These are phyloP conservation scores for Stramenopiles sp. DNA, from an alignment of 352 stramenopile genomes.

Conservation along the genomic window DNA sequence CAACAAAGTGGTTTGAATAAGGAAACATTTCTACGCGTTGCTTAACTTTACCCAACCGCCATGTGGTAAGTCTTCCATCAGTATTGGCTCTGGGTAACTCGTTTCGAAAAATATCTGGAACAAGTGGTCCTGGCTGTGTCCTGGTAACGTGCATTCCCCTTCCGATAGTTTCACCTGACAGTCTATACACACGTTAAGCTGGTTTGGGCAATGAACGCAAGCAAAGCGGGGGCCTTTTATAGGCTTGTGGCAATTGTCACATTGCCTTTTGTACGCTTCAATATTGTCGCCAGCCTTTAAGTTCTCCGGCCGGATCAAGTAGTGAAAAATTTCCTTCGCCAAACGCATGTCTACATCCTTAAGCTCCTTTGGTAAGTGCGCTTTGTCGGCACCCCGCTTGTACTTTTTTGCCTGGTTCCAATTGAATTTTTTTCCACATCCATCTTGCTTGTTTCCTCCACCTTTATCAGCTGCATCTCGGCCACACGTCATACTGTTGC, in stretches of 20 bases:
- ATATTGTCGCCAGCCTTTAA: neutral
- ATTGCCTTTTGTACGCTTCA: neutral
- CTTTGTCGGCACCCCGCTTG: neutral
- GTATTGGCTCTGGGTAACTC: neutral
- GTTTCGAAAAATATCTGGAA: neutral
- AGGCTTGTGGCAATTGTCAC: neutral
- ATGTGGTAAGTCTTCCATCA: neutral
- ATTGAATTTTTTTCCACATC: neutral
- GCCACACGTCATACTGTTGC: neutral
- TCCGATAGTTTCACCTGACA: neutral
- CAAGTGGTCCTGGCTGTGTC: neutral
- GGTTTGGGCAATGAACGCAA: neutral
- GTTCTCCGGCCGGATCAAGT: neutral
- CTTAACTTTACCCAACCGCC: neutral
- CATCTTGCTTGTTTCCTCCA: neutral
- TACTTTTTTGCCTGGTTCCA: neutral
- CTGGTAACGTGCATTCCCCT: neutral
- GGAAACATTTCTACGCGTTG: too few species aligned
- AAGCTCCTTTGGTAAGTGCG: neutral
- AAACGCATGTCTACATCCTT: neutral
- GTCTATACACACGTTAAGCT: neutral
- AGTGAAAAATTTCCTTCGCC: neutral
- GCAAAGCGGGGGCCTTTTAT: neutral
- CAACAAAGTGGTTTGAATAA: too few species aligned
- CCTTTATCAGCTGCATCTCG: neutral